Conservation (phyloP, 306 rosid genomes). For the Sesbania bispinosa region DNA sequence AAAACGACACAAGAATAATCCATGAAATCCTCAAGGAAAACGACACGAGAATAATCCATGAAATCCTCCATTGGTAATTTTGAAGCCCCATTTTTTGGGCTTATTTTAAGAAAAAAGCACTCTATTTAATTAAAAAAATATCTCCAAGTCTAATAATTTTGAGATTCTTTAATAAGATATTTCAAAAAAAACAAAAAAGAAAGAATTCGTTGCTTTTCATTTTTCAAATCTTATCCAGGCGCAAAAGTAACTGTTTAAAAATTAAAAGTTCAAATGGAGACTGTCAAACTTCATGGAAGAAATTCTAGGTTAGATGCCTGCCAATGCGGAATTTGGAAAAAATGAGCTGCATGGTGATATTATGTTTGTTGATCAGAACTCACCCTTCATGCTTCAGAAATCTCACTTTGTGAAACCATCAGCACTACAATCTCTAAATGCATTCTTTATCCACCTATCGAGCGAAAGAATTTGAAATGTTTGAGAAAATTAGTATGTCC, state of each 20-base stretch:
- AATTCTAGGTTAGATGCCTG: not conserved
- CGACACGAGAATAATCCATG: too few species aligned
- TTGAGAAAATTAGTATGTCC: constrained; percentile 23
- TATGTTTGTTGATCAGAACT: not conserved
- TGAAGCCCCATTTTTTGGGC: not conserved
- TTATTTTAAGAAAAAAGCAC: not conserved
- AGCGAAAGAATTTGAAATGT: not conserved
- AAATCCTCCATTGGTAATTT: not conserved
- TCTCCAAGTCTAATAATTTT: too few species aligned
- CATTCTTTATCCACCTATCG: constrained; percentile 7
- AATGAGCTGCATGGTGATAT: not conserved
- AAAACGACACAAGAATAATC: not conserved
- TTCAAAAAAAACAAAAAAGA: too few species aligned
- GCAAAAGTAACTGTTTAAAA: not conserved
- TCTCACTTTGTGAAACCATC: not conserved
- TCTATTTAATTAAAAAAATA: too few species aligned
- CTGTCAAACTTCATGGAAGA: not conserved
- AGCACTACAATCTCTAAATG: not conserved
- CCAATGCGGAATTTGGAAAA: not conserved
- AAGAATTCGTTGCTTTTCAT: not conserved
- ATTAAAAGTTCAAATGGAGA: not conserved
- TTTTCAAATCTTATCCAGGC: constrained; percentile 11
- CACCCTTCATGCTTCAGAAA: constrained; percentile 2
- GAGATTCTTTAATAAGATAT: too few species aligned
- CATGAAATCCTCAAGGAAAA: not conserved